Conservation (phyloP, 169 alveolate species). For the Eimeria praecox region DNA sequence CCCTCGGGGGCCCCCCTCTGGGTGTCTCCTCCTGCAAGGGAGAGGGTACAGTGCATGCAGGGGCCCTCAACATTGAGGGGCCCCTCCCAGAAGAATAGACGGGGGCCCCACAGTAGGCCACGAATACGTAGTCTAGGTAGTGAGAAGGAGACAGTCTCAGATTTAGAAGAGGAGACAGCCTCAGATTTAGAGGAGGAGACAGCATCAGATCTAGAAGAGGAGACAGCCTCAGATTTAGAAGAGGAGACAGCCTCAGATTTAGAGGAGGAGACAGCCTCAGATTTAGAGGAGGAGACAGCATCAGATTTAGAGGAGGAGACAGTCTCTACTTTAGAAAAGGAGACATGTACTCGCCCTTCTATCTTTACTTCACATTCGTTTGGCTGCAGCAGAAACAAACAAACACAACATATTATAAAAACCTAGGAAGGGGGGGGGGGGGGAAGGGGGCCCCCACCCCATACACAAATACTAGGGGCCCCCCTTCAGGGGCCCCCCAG, state of each 20-base stretch:
- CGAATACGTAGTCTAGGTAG: not conserved
- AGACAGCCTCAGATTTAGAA: no score
- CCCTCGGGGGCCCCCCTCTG: slow-evolving; percentile 2
- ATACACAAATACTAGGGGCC: not conserved
- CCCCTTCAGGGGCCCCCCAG: not conserved
- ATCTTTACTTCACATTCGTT: not conserved
- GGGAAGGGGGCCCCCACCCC: not conserved
- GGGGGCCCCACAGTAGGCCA: slow-evolving; percentile 58
- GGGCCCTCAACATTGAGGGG: slow-evolving; percentile 49
- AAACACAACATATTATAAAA: not conserved
- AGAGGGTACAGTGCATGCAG: slow-evolving; percentile 19
- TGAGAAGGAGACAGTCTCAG: slow-evolving; percentile 12
- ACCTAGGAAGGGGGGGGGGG: not conserved
- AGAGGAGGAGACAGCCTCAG: not conserved
- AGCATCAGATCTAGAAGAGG: not conserved
- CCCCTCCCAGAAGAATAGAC: slow-evolving; percentile 43
- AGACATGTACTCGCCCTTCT: not conserved
- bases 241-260: not conserved
- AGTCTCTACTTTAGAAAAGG: not conserved
- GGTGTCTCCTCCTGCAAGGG: not conserved
- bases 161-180: not conserved
- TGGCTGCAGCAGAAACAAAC: slow-evolving; percentile 5
- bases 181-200: no score
- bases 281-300: not conserved
- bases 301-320: no score